A percentile compares a stretch with the other conserved stretches of the same genome.
phyloP scores from a whole-genome alignment of 2,329 filamentous ascomycete species.

The Ascochyta clinopodiicola region DNA sequence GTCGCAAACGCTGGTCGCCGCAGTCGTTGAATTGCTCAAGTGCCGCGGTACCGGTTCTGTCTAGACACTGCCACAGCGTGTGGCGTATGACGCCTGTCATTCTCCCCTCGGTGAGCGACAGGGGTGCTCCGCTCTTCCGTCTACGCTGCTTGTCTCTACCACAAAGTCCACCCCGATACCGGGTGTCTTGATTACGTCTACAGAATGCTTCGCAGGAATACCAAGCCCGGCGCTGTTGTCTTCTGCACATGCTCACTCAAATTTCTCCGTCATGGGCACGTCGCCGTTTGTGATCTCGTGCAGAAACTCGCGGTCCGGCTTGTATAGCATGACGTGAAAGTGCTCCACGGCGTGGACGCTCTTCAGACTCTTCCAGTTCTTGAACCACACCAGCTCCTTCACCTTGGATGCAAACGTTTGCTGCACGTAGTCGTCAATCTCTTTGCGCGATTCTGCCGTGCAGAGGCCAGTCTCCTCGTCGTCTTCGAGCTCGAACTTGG shows the following conservation, averaged over 20 bases:
- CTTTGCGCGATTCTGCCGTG: conserved; percentile 65
- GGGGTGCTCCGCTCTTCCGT: conserved; percentile 1
- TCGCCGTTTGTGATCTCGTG: conserved; percentile 75
- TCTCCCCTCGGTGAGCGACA: background rate
- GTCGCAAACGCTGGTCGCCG: background rate
- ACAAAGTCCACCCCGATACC: conserved; percentile 1
- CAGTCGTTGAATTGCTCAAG: conserved; percentile 1
- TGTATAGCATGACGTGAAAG: conserved; percentile 90
- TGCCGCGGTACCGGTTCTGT: background rate
- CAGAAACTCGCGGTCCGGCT: conserved; percentile 74
- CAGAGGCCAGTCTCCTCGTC: conserved; percentile 71
- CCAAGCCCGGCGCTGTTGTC: background rate
- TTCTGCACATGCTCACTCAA: conserved; percentile 9
- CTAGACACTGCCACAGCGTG: background rate
- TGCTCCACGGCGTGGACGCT: conserved; percentile 88
- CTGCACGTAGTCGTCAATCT: conserved; percentile 75
- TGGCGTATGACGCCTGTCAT: conserved; percentile 1
- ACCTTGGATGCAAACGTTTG: conserved; percentile 67
- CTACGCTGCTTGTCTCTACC: background rate
- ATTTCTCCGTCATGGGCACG: conserved; percentile 61
- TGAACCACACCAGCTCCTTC: conserved; percentile 75
- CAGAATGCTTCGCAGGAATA: background rate
- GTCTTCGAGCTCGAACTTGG: conserved; percentile 80
- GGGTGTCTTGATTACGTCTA: background rate
- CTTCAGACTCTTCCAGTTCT: conserved; percentile 87